Evolutionary conservation across 495 filamentous ascomycete species (phyloP).

Genomic region (Pseudomonodictys pantanalensis): DNA sequence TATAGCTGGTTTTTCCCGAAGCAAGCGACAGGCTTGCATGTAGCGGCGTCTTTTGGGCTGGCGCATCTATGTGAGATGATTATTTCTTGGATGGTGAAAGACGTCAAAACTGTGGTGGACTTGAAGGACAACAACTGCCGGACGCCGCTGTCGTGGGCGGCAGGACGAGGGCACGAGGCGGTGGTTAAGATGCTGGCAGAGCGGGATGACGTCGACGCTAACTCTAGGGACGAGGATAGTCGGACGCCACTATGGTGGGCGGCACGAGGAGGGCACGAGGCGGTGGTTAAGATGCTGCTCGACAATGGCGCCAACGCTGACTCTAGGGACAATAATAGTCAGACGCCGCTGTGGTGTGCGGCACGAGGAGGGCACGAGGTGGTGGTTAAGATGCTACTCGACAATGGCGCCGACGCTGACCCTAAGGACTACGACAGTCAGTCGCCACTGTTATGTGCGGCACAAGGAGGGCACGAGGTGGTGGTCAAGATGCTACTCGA

Average conservation of each 20-base stretch:
- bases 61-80: background rate
- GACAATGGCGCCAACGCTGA: too few species aligned
- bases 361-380: too few species aligned
- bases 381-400: too few species aligned
- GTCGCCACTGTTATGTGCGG: too few species aligned
- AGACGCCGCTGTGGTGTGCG: too few species aligned
- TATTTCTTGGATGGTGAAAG: background rate
- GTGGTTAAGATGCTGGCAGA: background rate
- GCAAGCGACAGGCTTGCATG: background rate
- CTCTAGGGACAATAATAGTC: too few species aligned
- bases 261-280: background rate
- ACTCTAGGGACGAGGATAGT: background rate
- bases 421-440: too few species aligned
- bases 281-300: too few species aligned
- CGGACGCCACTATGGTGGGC: background rate
- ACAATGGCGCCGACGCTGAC: too few species aligned
- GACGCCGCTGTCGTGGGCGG: background rate
- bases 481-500: too few species aligned
- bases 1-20: background rate
- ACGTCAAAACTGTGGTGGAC: background rate
- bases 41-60: conserved; percentile 1
- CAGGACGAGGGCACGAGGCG: background rate
- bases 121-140: background rate
- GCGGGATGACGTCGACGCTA: background rate
- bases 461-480: too few species aligned